Evolutionary conservation across 2,329 filamentous ascomycete species (phyloP).

Genomic region (Fusarium sp.): DNA sequence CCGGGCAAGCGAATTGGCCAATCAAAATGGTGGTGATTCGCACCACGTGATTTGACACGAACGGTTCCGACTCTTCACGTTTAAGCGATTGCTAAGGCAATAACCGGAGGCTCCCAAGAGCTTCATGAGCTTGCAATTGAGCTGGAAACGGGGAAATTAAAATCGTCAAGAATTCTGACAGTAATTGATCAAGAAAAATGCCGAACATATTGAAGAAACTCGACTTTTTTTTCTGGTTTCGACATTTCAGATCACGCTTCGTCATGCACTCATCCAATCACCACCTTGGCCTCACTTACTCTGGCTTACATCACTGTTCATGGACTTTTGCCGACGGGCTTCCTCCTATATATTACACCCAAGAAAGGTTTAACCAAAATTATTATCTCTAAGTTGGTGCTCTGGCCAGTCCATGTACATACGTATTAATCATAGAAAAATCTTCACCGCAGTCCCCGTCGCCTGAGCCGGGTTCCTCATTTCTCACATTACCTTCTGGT

Average conservation of each 20-base stretch:
- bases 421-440: no score
- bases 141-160: no score
- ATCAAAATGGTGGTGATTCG: conserved; percentile 45
- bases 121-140: conserved; percentile 19
- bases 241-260: neutral
- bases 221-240: neutral
- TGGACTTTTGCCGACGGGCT: no score
- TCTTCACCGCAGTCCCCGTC: no score
- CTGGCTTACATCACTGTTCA: neutral
- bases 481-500: neutral
- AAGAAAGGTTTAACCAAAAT: no score
- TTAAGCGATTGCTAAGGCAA: conserved; percentile 35
- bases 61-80: conserved; percentile 28
- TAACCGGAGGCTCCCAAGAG: conserved; percentile 29
- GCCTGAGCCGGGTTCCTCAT: no score
- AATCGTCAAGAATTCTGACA: no score
- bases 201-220: no score
- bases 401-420: no score
- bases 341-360: neutral
- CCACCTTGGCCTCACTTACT: neutral
- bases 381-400: no score
- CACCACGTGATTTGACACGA: conserved; percentile 52
- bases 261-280: neutral
- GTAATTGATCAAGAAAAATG: no score
- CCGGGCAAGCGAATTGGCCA: conserved; percentile 55